phyloP scores from a whole-genome alignment of 305 asterid genomes.

The Solanum hybrid region DNA sequence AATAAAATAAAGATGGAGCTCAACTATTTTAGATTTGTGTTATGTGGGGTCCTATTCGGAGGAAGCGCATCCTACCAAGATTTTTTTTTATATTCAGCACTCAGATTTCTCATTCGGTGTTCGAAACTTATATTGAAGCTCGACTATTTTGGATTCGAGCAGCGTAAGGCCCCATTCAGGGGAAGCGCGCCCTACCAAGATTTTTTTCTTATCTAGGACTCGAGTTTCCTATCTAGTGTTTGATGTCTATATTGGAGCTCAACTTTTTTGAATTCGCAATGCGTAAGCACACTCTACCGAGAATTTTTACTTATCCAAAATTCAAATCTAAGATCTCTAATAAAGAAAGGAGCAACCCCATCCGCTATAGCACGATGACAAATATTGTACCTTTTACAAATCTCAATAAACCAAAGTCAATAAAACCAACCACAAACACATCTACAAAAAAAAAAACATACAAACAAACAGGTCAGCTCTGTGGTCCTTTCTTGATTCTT shows the following conservation, averaged over 20 bases:
- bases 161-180: background rate
- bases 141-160: no score
- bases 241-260: no score
- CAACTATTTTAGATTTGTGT: no score
- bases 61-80: background rate
- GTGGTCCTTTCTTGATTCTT: constrained; percentile 9
- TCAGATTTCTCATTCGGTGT: no score
- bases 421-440: constrained; percentile 14
- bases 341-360: no score
- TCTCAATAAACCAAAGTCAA: constrained; percentile 28
- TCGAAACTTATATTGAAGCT: no score
- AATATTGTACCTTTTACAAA: background rate
- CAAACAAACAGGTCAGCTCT: constrained; percentile 40
- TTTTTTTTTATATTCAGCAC: no score
- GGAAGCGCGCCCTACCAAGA: background rate
- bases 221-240: no score
- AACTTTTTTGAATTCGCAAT: background rate
- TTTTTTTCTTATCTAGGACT: no score
- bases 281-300: background rate
- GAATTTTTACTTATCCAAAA: background rate
- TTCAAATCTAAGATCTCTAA: fast-evolving
- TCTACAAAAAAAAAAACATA: constrained; percentile 21
- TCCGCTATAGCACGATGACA: background rate
- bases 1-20: no score
- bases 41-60: fast-evolving